Conservation (phyloP, 306 rosid genomes). For the Medicago lupulina region DNA sequence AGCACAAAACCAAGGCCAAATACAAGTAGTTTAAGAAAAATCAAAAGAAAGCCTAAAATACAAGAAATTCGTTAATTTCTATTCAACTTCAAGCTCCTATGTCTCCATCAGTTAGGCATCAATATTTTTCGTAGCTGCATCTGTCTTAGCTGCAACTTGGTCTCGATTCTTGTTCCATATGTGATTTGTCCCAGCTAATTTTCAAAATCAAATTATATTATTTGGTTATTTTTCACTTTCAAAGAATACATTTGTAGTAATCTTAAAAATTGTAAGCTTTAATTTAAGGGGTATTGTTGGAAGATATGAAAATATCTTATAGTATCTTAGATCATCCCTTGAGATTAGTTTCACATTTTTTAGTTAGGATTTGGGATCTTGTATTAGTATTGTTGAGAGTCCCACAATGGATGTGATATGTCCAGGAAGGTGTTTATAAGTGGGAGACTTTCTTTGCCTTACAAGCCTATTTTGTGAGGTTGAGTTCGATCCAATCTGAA, state of each 20-base stretch:
- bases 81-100: background rate
- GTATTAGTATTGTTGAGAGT: background rate
- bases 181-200: background rate
- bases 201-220: slow-evolving; percentile 2
- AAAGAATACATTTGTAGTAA: background rate
- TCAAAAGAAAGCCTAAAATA: background rate
- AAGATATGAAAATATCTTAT: background rate
- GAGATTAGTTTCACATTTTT: background rate
- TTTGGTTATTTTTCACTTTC: background rate
- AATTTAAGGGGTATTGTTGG: background rate
- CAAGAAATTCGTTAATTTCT: background rate
- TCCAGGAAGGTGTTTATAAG: background rate
- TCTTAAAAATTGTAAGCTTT: background rate
- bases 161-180: background rate
- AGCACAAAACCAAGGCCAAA: no score
- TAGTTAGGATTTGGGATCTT: background rate
- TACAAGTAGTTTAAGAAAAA: no score
- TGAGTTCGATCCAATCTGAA: background rate
- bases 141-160: background rate
- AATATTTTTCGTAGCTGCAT: background rate
- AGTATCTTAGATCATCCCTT: background rate
- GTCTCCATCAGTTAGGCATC: background rate
- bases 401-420: background rate
- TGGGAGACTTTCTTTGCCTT: background rate
- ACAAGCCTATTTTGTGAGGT: background rate